Evolutionary conservation across 1,139 yeast genomes (phyloP).

Genomic region (Pichia sp.): DNA sequence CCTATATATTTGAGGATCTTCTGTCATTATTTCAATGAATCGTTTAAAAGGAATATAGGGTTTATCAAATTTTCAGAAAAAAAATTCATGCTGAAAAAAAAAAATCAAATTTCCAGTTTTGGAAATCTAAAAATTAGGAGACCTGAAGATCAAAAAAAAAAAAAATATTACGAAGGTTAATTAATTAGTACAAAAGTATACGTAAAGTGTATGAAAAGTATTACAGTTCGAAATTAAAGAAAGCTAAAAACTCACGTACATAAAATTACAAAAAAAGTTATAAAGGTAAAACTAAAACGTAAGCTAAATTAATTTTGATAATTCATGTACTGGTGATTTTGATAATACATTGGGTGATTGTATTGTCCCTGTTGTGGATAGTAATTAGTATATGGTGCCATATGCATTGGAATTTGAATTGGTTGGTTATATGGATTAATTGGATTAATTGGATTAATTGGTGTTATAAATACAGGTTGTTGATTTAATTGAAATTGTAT

Average conservation of each 20-base stretch:
- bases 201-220: background rate
- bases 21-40: conserved; percentile 4
- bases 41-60: background rate
- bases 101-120: background rate
- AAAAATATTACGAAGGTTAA: too few species aligned
- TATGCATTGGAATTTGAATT: background rate
- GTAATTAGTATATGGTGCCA: background rate
- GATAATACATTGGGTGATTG: conserved; percentile 13
- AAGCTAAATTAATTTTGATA: background rate
- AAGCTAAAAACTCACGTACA: background rate
- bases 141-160: too few species aligned
- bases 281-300: background rate
- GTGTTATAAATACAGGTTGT: background rate
- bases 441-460: background rate
- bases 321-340: conserved; percentile 2
- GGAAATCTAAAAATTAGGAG: background rate
- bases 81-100: background rate
- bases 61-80: background rate
- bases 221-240: background rate
- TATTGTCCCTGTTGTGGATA: conserved; percentile 5
- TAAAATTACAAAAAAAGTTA: background rate
- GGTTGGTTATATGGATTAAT: conserved; percentile 1
- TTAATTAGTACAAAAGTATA: too few species aligned
- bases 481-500: conserved; percentile 16
- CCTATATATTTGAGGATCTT: conserved; percentile 30